phyloP scores from a whole-genome alignment of 345 rosid genomes.

The Eucalyptus cladocalyx region DNA sequence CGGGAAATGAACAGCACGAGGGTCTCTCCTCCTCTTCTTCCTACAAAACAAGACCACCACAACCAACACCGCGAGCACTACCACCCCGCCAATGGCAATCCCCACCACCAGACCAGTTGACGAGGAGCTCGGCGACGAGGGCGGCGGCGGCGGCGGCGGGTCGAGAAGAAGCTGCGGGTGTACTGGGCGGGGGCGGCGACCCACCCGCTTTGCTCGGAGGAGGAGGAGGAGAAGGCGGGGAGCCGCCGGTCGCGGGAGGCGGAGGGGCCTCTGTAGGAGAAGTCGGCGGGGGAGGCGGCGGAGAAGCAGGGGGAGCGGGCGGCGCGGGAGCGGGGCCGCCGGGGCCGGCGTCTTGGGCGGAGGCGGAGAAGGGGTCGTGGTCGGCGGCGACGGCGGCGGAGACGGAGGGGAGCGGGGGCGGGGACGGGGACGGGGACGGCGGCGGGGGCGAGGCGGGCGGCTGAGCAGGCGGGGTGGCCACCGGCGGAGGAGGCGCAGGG shows the following conservation, averaged over 20 bases:
- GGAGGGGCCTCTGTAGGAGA: slow-evolving; percentile 11
- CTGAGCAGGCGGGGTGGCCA: background rate
- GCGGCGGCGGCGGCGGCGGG: slow-evolving; percentile 7
- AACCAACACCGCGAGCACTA: slow-evolving; percentile 16
- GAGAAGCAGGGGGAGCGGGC: background rate
- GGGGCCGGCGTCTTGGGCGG: slow-evolving; percentile 16
- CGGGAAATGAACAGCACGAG: slow-evolving; percentile 19
- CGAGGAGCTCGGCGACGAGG: slow-evolving; percentile 3
- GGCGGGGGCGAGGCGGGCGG: background rate
- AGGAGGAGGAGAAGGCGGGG: slow-evolving; percentile 2
- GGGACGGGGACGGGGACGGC: background rate
- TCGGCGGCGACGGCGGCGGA: slow-evolving; percentile 20
- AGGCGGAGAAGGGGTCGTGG: slow-evolving; percentile 24
- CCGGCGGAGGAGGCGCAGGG: background rate
- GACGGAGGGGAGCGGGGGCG: slow-evolving; percentile 1
- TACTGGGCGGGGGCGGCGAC: slow-evolving; percentile 2
- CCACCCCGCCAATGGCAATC: slow-evolving; percentile 50
- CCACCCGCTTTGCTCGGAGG: background rate
- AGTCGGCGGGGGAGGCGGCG: slow-evolving; percentile 19
- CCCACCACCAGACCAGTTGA: slow-evolving; percentile 47
- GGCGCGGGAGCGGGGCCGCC: slow-evolving; percentile 1
- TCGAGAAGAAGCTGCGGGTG: slow-evolving; percentile 3
- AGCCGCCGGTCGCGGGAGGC: background rate
- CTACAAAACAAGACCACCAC: slow-evolving; percentile 32
- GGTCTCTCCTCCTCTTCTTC: slow-evolving; percentile 39